These are phyloP conservation scores for Hygrophoropsis aurantiaca DNA, from an alignment of 768 basidiomycete genomes.

Conservation along the genomic window DNA sequence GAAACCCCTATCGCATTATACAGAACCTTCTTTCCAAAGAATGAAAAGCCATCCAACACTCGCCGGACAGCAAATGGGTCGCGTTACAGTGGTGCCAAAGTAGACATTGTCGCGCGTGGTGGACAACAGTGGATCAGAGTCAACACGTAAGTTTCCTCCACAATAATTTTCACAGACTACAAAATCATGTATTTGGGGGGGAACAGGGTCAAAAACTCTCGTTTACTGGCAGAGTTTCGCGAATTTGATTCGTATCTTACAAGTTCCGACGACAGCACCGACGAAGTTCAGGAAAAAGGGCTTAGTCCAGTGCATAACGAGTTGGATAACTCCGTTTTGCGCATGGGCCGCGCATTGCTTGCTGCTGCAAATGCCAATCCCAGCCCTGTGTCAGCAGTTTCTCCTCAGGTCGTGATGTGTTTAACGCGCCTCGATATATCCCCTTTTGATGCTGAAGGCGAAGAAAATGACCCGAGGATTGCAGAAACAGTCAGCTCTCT, in stretches of 20 bases:
- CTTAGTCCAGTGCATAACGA: conserved; percentile 48
- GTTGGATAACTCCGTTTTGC: conserved; percentile 73
- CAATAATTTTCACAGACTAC: conserved; percentile 3
- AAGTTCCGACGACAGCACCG: conserved; percentile 46
- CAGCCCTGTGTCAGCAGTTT: conserved; percentile 33
- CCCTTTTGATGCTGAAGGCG: conserved; percentile 22
- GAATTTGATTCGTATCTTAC: conserved; percentile 84
- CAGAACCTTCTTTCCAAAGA: conserved; percentile 45
- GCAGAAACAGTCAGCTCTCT: conserved; percentile 55
- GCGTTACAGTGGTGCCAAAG: conserved; percentile 50
- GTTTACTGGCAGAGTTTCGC: conserved; percentile 76
- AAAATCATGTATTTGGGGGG: background rate
- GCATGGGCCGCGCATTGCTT: conserved; percentile 67
- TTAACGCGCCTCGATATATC: conserved; percentile 67
- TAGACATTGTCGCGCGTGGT: conserved; percentile 77
- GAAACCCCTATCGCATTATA: conserved; percentile 60
- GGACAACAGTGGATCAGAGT: conserved; percentile 81
- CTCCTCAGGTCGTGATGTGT: conserved; percentile 57
- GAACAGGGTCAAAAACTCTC: conserved; percentile 72
- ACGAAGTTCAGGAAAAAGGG: conserved; percentile 28
- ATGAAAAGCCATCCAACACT: background rate
- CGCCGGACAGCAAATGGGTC: background rate
- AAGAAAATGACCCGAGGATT: conserved; percentile 53
- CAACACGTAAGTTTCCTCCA: conserved; percentile 67
- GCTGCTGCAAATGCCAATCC: conserved; percentile 62